Conservation (phyloP, 495 filamentous ascomycete genomes). For the Neurospora sp. region DNA sequence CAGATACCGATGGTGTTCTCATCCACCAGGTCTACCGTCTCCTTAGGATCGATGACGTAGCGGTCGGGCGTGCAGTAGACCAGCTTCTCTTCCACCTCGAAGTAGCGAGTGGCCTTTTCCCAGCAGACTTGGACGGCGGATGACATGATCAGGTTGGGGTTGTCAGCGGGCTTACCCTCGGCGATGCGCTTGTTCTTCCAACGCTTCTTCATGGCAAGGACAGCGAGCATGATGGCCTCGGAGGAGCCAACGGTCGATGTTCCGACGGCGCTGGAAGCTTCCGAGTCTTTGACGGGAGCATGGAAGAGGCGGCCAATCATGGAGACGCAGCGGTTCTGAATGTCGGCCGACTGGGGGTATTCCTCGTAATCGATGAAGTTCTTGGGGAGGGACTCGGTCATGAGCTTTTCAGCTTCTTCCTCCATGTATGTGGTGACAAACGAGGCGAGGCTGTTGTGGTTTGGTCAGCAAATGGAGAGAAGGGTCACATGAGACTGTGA, state of each 20-base stretch:
- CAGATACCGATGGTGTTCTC: slow-evolving; percentile 97
- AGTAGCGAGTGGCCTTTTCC: slow-evolving; percentile 94
- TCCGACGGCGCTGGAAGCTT: slow-evolving; percentile 54
- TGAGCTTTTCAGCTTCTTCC: slow-evolving; percentile 83
- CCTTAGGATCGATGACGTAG: slow-evolving; percentile 76
- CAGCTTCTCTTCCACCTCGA: slow-evolving; percentile 83
- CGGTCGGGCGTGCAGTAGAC: slow-evolving; percentile 74
- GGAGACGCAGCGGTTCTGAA: slow-evolving; percentile 84
- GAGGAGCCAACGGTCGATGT: slow-evolving; percentile 80
- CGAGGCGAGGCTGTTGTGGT: slow-evolving; percentile 48
- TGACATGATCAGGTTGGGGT: slow-evolving; percentile 86
- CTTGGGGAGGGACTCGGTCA: slow-evolving; percentile 79
- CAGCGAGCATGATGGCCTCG: slow-evolving; percentile 84
- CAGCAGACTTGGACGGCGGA: slow-evolving; percentile 91
- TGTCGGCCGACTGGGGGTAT: slow-evolving; percentile 80
- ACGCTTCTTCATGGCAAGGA: slow-evolving; percentile 88
- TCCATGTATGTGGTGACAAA: slow-evolving; percentile 92
- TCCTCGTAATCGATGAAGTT: slow-evolving; percentile 95
- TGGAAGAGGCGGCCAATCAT: slow-evolving; percentile 91
- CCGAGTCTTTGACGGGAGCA: slow-evolving; percentile 42
- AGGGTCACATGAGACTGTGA: neutral
- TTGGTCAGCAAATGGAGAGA: neutral
- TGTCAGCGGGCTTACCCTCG: slow-evolving; percentile 61
- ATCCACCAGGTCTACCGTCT: slow-evolving; percentile 75
- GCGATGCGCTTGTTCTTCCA: slow-evolving; percentile 80